Percentiles rank a stretch among this genome's conserved stretches.
These are phyloP conservation scores for Bipolaris zeicola DNA, from an alignment of 2,329 filamentous ascomycete genomes.

Conservation along the genomic window DNA sequence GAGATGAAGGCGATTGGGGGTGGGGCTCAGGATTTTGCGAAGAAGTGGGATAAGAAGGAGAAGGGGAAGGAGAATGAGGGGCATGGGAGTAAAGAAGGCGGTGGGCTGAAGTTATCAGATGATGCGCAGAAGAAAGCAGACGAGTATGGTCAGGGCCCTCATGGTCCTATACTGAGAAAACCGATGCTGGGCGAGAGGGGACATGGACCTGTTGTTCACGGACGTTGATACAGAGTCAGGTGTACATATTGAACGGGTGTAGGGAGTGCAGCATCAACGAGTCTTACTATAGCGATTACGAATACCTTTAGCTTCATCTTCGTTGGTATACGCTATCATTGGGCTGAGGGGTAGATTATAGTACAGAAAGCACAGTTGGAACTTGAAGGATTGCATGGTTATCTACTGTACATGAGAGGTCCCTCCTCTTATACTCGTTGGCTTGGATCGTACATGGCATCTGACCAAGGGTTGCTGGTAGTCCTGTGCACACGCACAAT, in stretches of 20 bases:
- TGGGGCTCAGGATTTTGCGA: constrained; percentile 40
- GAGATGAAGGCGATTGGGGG: constrained; percentile 42
- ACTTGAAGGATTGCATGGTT: too few relatives aligned
- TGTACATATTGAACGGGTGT: background rate
- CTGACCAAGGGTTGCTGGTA: too few relatives aligned
- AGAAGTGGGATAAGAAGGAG: constrained; percentile 25
- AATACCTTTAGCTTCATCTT: too few relatives aligned
- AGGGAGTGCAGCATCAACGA: too few relatives aligned
- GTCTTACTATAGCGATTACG: too few relatives aligned
- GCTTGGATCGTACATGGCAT: too few relatives aligned
- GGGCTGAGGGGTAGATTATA: too few relatives aligned
- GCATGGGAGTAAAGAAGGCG: background rate
- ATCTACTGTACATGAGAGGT: too few relatives aligned
- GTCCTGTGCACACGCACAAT: too few relatives aligned
- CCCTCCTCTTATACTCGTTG: too few relatives aligned
- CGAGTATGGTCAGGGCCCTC: constrained; percentile 6
- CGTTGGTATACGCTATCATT: too few relatives aligned
- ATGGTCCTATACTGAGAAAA: constrained; percentile 26
- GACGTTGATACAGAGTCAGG: background rate
- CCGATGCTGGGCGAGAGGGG: constrained; percentile 34
- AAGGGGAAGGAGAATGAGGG: background rate
- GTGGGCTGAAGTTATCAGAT: background rate
- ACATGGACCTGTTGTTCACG: constrained; percentile 33
- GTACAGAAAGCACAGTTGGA: too few relatives aligned
- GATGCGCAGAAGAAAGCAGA: constrained; percentile 9